These are phyloP conservation scores for Pseudevernia furfuracea DNA, from an alignment of 495 filamentous ascomycete genomes.

Conservation along the genomic window DNA sequence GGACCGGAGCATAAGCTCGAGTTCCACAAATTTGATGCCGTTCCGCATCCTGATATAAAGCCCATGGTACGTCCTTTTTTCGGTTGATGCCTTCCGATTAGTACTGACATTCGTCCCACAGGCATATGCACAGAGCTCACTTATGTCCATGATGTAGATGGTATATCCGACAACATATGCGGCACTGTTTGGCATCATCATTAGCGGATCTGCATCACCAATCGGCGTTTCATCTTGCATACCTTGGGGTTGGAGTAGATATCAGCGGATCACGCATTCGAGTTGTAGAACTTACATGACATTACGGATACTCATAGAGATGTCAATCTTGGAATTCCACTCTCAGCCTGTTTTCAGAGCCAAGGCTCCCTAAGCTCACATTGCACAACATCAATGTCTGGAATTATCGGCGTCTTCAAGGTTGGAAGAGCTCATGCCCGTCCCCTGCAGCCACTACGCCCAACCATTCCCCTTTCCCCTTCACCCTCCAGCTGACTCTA, in stretches of 20 bases:
- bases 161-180: not conserved
- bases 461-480: constrained; percentile 48
- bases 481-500: constrained; percentile 51
- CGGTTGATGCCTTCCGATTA: not conserved
- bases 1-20: constrained; percentile 83
- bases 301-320: not conserved
- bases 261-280: not conserved
- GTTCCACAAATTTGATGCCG: constrained; percentile 89
- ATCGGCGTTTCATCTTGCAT: constrained; percentile 10
- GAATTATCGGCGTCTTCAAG: not conserved
- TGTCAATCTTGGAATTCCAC: no score
- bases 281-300: not conserved
- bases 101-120: constrained; percentile 33
- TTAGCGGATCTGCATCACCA: constrained; percentile 14
- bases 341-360: not conserved
- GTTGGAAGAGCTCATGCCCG: constrained; percentile 26
- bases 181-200: constrained; percentile 1
- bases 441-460: constrained; percentile 38
- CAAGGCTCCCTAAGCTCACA: not conserved
- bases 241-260: constrained; percentile 3
- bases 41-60: constrained; percentile 88
- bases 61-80: constrained; percentile 64
- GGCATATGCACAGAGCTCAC: constrained; percentile 75
- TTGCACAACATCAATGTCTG: not conserved
- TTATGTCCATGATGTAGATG: constrained; percentile 57